Conservation (phyloP, 1,284 basidiomycete genomes). For the Athelia sp. region DNA sequence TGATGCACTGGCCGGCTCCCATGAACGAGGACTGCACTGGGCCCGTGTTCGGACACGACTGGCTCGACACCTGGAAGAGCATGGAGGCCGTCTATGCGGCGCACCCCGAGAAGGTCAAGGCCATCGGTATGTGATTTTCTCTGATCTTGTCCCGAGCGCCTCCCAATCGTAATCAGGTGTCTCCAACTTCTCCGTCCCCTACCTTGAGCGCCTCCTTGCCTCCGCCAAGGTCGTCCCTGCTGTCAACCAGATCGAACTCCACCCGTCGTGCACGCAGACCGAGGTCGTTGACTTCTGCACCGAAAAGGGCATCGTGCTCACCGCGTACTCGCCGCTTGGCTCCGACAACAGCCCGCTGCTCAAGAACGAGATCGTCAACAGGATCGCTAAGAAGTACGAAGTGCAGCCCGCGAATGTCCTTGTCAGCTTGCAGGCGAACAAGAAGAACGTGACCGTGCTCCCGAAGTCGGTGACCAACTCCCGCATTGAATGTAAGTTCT, state of each 20-base stretch:
- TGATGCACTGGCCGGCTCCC: constrained; percentile 79
- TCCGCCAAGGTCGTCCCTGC: constrained; percentile 67
- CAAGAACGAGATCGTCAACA: constrained; percentile 46
- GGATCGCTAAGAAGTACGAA: constrained; percentile 49
- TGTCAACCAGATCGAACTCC: constrained; percentile 78
- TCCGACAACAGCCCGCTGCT: constrained; percentile 73
- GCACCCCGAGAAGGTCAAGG: constrained; percentile 63
- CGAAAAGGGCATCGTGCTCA: constrained; percentile 59
- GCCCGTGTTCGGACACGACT: constrained; percentile 46
- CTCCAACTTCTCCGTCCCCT: constrained; percentile 65
- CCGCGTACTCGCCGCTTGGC: constrained; percentile 76
- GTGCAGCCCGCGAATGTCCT: constrained; percentile 55
- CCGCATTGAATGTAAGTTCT: constrained; percentile 44
- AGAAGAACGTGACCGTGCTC: constrained; percentile 49
- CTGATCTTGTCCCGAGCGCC: too few relatives aligned
- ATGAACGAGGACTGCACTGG: constrained; percentile 47
- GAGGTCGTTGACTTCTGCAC: constrained; percentile 60
- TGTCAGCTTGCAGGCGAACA: constrained; percentile 63
- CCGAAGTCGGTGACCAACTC: constrained; percentile 59
- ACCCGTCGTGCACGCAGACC: constrained; percentile 66
- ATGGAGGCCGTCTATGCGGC: constrained; percentile 68
- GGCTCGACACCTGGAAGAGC: constrained; percentile 75
- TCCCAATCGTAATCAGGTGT: constrained; percentile 51
- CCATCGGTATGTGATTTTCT: constrained; percentile 53
- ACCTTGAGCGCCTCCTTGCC: constrained; percentile 53